phyloP scores from a whole-genome alignment of 2,329 filamentous ascomycete genomes.

The Myriosclerotinia duriaeana region DNA sequence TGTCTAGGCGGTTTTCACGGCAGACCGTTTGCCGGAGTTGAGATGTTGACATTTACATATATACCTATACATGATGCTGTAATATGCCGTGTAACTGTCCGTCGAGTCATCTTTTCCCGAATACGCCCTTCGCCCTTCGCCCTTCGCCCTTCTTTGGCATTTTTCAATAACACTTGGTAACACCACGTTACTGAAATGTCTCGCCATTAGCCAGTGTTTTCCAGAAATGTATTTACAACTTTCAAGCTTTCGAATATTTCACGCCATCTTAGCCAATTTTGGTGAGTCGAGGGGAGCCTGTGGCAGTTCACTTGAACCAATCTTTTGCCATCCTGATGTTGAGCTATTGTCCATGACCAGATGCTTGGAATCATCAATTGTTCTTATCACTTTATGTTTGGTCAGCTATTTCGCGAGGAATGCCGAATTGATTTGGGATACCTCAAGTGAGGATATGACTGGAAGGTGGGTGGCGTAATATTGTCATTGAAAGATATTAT shows the following conservation, averaged over 20 bases:
- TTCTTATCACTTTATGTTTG: background rate
- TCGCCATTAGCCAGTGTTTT: conserved; percentile 5
- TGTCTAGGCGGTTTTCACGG: background rate
- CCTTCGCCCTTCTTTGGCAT: too few relatives aligned
- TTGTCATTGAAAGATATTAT: background rate
- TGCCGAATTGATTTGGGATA: background rate
- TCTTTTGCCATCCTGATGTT: background rate
- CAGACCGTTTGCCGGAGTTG: background rate
- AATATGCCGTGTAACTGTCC: too few relatives aligned
- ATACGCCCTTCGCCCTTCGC: background rate
- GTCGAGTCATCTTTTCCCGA: background rate
- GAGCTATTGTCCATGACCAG: background rate
- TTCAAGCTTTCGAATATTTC: too few relatives aligned
- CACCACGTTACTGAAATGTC: background rate
- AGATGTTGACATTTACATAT: too few relatives aligned
- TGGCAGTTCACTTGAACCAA: background rate
- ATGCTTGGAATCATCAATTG: background rate
- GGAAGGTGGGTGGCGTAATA: background rate
- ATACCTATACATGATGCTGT: too few relatives aligned
- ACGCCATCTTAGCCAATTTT: background rate
- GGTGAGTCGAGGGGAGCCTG: background rate
- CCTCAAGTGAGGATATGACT: conserved; percentile 2
- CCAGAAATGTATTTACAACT: background rate
- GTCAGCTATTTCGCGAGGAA: background rate
- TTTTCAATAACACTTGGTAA: background rate